Evolutionary conservation across 2,329 filamentous ascomycete species (phyloP).

Genomic region (Arthrobotrys iridis): DNA sequence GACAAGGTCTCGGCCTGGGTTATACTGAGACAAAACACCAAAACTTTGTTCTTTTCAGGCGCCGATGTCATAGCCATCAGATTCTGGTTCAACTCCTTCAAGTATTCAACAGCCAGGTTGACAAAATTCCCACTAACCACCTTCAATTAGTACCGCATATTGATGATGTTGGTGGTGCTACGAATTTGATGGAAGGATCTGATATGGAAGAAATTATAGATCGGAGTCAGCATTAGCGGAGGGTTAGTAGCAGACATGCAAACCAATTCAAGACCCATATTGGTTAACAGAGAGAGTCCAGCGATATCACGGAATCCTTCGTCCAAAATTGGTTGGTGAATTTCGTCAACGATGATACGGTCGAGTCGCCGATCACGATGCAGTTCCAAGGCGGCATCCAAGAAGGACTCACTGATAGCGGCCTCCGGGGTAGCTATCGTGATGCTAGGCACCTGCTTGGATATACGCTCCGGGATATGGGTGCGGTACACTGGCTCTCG

Average conservation of each 20-base stretch:
- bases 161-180: not conserved
- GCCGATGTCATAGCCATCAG: not conserved
- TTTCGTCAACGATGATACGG: constrained; percentile 5
- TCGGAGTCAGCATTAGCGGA: not conserved
- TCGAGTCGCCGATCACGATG: not conserved
- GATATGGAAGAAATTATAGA: not conserved
- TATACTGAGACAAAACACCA: not conserved
- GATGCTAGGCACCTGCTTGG: not conserved
- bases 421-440: constrained; percentile 9
- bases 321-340: constrained; percentile 5
- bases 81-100: not conserved
- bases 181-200: not conserved
- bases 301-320: constrained; percentile 5
- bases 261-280: not conserved
- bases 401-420: not conserved
- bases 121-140: not conserved
- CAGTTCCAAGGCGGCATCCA: not conserved
- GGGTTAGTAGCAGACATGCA: not conserved
- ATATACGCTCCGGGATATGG: not conserved
- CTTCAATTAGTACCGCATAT: not conserved
- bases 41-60: not conserved
- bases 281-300: not conserved
- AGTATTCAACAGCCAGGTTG: not conserved
- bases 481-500: not conserved
- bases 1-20: not conserved